Evolutionary conservation across 179 eudicot genomes (phyloP), one percentile per base, ranked within the genome.

Genomic region (Sideroxylon spinosum): DNA sequence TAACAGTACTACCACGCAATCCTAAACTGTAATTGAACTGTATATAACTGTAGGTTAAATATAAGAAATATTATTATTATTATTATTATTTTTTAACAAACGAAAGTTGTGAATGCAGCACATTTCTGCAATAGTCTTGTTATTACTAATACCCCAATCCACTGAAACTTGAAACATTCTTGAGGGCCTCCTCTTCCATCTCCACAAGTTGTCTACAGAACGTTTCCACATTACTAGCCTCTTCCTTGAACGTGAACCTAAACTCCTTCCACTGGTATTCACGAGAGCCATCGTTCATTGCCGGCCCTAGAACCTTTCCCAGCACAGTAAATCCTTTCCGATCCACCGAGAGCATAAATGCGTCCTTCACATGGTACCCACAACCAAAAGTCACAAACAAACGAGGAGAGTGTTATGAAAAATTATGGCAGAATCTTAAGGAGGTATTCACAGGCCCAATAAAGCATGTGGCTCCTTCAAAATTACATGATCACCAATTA

Each of bases 101-200:
- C 14, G 2, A 52, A 52, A 52, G 56, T 5, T 1, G 56, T 52
- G 14, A 52, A 52, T 52, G 12, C 16, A 9, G 3, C 9, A 52
- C 10, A 52, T 9, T 9, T 70, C 59, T 70, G 59, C 29, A 12
- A 37, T 32, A 66, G 23, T 4, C 48, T 9, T 50, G 20, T 53
- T 12, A 19, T 56, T 16, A 29, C 52, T 53, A 52, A 17, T 66
- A 86, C 75, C 87, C 79, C 78, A 91, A 75, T 16, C 97, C 98
- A 75, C 90, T 89, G 81, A 83, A 89, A 76, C 81, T 83, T 59
- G 90, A 89, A 49, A 93, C 80, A 32, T 76, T 83, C 84, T 91
- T 85, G 37, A 94, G 89, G 53, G 97, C 96, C 20, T 78, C 88
- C 85, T 86, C 94, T 85, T 94, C 98, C 98, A 94, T 93, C 77